Evolutionary conservation across 2,329 filamentous ascomycete genomes (phyloP).

Genomic region (Xylariomycetidae sp.): DNA sequence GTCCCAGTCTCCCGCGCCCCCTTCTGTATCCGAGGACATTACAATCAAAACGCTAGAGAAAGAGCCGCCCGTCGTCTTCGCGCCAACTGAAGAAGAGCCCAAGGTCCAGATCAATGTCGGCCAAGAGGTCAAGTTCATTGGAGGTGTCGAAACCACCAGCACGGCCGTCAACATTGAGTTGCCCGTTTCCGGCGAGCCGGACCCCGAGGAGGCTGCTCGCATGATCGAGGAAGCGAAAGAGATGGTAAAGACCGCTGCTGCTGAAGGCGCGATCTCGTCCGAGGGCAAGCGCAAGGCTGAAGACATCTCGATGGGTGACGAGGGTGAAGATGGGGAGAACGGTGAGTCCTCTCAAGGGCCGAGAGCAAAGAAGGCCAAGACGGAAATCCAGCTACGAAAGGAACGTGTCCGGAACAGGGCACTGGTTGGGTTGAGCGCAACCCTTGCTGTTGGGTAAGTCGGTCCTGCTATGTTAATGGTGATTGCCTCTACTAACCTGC

Average conservation of each 20-base stretch:
- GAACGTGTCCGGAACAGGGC: slow-evolving; percentile 83
- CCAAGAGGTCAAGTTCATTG: slow-evolving; percentile 42
- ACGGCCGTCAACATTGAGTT: slow-evolving; percentile 73
- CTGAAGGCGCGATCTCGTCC: slow-evolving; percentile 33
- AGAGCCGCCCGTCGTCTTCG: slow-evolving; percentile 42
- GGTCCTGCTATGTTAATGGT: not conserved
- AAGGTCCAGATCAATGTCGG: slow-evolving; percentile 66
- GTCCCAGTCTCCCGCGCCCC: slow-evolving; percentile 39
- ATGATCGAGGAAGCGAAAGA: slow-evolving; percentile 83
- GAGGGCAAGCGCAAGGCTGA: slow-evolving; percentile 69
- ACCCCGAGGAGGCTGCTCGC: slow-evolving; percentile 69
- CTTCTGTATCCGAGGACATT: slow-evolving; percentile 29
- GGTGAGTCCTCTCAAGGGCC: slow-evolving; percentile 41
- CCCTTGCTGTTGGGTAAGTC: slow-evolving; percentile 84
- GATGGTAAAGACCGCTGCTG: slow-evolving; percentile 74
- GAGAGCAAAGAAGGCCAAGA: slow-evolving; percentile 70
- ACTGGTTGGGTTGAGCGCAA: slow-evolving; percentile 78
- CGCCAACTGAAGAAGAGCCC: slow-evolving; percentile 48
- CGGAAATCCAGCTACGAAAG: slow-evolving; percentile 75
- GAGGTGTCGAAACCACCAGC: slow-evolving; percentile 60
- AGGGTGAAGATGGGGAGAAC: slow-evolving; percentile 47
- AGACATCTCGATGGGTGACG: slow-evolving; percentile 62
- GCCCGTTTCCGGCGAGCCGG: slow-evolving; percentile 62
- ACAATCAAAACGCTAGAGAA: slow-evolving; percentile 44
- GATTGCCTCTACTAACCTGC: slow-evolving; percentile 5